Evolutionary conservation across 371 early-diverging fungal genomes (phyloP).

Genomic region (Nematocida sp.): DNA sequence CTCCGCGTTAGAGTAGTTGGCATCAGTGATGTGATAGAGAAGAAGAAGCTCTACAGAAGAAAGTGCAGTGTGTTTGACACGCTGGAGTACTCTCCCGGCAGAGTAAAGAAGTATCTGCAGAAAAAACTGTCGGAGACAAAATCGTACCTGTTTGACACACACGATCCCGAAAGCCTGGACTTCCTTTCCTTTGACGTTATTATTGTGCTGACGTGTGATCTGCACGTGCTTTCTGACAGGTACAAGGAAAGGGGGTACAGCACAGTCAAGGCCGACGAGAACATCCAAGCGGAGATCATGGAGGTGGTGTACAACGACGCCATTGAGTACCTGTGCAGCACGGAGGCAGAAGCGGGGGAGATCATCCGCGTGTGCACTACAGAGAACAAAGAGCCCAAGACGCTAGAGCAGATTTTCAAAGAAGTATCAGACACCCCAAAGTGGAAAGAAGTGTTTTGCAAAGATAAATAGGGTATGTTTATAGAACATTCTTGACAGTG

Average conservation of each 20-base stretch:
- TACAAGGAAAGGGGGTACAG: conserved; percentile 77
- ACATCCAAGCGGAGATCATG: conserved; percentile 93
- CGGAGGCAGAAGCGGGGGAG: conserved; percentile 41
- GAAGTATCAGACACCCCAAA: neutral
- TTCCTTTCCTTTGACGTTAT: conserved; percentile 80
- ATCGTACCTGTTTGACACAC: conserved; percentile 62
- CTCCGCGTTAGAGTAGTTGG: conserved; percentile 71
- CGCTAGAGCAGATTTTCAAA: conserved; percentile 25
- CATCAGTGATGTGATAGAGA: conserved; percentile 77
- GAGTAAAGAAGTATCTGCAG: conserved; percentile 65
- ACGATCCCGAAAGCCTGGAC: conserved; percentile 52
- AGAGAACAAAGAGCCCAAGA: neutral
- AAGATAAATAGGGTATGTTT: neutral
- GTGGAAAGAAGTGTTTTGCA: neutral
- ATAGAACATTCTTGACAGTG: neutral
- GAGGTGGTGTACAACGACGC: conserved; percentile 84
- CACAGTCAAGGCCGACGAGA: conserved; percentile 79
- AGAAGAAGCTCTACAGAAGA: conserved; percentile 75
- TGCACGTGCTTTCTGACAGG: conserved; percentile 72
- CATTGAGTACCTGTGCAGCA: conserved; percentile 69
- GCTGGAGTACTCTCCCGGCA: conserved; percentile 80
- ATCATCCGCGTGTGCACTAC: conserved; percentile 14
- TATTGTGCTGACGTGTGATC: conserved; percentile 76
- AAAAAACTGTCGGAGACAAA: conserved; percentile 40
- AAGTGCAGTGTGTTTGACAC: conserved; percentile 78